phyloP scores from a whole-genome alignment of 331 rosid species.

The Pyrus hybrid region DNA sequence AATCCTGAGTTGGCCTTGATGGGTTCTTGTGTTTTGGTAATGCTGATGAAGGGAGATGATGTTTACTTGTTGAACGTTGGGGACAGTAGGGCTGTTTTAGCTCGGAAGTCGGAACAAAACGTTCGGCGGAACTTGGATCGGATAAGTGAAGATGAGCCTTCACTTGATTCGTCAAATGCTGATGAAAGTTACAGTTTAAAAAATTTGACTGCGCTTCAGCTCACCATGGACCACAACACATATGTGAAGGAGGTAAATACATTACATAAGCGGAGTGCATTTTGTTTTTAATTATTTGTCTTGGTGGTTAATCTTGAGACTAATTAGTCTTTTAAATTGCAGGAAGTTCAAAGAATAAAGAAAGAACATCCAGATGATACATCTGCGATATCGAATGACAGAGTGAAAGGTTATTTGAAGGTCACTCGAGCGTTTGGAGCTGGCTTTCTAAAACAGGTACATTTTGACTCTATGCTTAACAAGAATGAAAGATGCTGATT shows the following conservation, averaged over 20 bases:
- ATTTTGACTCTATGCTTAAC: not conserved
- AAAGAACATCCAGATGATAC: slow-evolving; percentile 75
- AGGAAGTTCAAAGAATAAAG: slow-evolving; percentile 76
- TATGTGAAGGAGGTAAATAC: slow-evolving; percentile 45
- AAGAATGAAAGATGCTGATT: not conserved
- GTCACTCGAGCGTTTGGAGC: slow-evolving; percentile 89
- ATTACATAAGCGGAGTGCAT: not conserved
- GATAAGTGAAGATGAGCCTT: slow-evolving; percentile 21
- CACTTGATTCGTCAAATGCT: slow-evolving; percentile 3
- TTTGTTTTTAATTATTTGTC: not conserved
- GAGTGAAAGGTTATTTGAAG: slow-evolving; percentile 79
- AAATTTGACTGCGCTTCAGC: slow-evolving; percentile 40
- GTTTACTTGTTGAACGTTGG: slow-evolving; percentile 87
- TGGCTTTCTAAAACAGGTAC: slow-evolving; percentile 73
- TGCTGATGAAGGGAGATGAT: slow-evolving; percentile 80
- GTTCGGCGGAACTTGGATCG: slow-evolving; percentile 15
- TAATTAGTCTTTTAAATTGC: not conserved
- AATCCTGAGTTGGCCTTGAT: slow-evolving; percentile 78
- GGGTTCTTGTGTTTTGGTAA: slow-evolving; percentile 92
- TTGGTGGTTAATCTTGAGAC: not conserved
- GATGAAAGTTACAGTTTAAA: slow-evolving; percentile 12
- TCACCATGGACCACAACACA: slow-evolving; percentile 71
- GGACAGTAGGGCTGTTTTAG: slow-evolving; percentile 68
- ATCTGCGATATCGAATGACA: slow-evolving; percentile 44
- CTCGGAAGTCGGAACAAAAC: slow-evolving; percentile 27